Percentiles rank a stretch among this genome's conserved stretches.
Evolutionary conservation across 768 basidiomycete genomes (phyloP).

Genomic region (Gyrodon lividus): DNA sequence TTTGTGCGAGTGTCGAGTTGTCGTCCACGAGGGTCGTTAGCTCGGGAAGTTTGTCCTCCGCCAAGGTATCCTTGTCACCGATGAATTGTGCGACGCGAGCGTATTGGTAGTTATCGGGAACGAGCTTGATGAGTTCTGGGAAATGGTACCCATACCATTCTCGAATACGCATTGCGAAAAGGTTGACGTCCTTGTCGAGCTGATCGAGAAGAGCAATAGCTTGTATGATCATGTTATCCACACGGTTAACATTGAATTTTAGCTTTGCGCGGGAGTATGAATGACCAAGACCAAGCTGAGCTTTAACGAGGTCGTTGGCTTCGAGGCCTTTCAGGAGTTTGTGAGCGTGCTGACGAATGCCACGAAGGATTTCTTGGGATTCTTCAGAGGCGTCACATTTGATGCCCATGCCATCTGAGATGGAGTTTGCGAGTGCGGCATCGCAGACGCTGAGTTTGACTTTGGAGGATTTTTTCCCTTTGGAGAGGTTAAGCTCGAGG

Average conservation of each 20-base stretch:
- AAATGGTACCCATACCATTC: constrained; percentile 99
- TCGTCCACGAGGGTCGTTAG: constrained; percentile 80
- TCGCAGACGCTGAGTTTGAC: constrained; percentile 83
- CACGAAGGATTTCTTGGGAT: constrained; percentile 83
- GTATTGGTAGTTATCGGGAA: constrained; percentile 93
- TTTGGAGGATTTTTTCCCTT: constrained; percentile 65
- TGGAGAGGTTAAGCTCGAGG: constrained; percentile 84
- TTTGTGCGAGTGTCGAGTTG: constrained; percentile 82
- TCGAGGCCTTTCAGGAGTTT: constrained; percentile 89
- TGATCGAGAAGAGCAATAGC: constrained; percentile 98
- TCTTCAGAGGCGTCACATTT: constrained; percentile 81
- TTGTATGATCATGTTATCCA: constrained; percentile 99
- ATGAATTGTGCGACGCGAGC: constrained; percentile 84
- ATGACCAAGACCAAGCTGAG: constrained; percentile 96
- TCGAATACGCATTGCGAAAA: constrained; percentile 96
- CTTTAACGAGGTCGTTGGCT: constrained; percentile 82
- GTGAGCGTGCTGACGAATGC: constrained; percentile 86
- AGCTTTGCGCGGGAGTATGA: constrained; percentile 97
- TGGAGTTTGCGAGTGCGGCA: constrained; percentile 66
- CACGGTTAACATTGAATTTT: constrained; percentile 95
- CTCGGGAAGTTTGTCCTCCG: constrained; percentile 77
- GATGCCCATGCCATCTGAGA: constrained; percentile 70
- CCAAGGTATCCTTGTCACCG: constrained; percentile 81
- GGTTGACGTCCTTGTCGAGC: constrained; percentile 98
- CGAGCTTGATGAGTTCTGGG: constrained; percentile 91